Base-by-base conservation (phyloP, 1,284 basidiomycete genomes). In the Cutaneotrichosporon cutaneum region DNA sequence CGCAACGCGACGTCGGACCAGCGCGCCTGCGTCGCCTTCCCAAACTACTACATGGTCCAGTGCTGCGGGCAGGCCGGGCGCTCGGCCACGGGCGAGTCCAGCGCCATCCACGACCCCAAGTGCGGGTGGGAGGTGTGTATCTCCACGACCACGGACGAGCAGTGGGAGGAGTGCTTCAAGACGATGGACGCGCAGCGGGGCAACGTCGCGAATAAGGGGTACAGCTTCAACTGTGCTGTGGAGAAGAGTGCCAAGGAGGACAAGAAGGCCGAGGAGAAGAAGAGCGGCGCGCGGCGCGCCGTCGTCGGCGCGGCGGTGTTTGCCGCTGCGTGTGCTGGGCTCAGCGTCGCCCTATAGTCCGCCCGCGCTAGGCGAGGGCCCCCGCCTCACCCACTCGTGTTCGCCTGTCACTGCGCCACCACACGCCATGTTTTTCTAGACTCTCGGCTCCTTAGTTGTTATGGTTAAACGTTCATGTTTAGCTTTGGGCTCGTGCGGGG, bases 41-140 rank as follows among this genome's bases (percentile, higher is more conserved):
- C 48, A 3, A 51, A 51, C 26, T 51, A 51, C 27, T 51, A 51
- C 27, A 51, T 51, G 48, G 48, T 27, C 13, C 14, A 51, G 27
- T 51, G 48, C 27, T 51, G 48, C 27, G 10, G 16, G 13, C 11
- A 30, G 27, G 27, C 48, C 2, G 14, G 16, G 18, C 39, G 30
- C 30, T 30, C 44, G 18, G 21, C 18, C 44, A 8, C 44, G 18
- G 21, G 13, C 44, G 44, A 7, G 7, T 7, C 10, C 18, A 45
- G 44, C 44, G 48, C 27, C 0, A 32, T 51, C 26, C 48, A 51
- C 16, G 48, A 51, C 26, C 27, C 48, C 26, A 27, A 32, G 48
- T 51, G 48, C 27, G 48, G 48, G 4, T 51, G 48, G 48, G 48
- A 51, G 26, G 26, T 51, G 26, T 51, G 48, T n/a, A 51, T 30